A percentile compares a stretch with the other conserved stretches of the same genome.
Conservation (phyloP, 345 rosid species). For the Citrus inodora region DNA sequence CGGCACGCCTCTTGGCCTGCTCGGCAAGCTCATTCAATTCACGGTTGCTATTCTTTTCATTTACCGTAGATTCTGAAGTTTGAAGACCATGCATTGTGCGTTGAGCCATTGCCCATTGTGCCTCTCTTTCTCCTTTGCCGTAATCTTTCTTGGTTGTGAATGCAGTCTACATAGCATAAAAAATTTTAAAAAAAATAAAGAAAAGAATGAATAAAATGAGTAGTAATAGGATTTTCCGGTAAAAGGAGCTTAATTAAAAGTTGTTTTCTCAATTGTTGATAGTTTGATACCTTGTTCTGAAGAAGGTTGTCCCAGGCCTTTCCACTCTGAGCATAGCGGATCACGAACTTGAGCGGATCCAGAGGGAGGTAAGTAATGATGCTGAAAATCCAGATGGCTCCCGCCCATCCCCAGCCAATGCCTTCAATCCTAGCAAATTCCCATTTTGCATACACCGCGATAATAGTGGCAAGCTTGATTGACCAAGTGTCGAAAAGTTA, state of each 20-base stretch:
- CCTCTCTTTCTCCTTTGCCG: slow-evolving; percentile 72
- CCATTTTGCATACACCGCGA: slow-evolving; percentile 68
- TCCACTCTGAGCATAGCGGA: slow-evolving; percentile 53
- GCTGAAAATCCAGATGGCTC: slow-evolving; percentile 63
- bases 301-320: slow-evolving; percentile 62
- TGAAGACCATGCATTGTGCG: slow-evolving; percentile 69
- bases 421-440: slow-evolving; percentile 61
- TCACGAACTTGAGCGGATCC: slow-evolving; percentile 68
- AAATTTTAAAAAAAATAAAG: too few species aligned
- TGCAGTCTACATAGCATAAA: slow-evolving; percentile 40
- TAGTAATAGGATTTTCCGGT: too few species aligned
- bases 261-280: neutral
- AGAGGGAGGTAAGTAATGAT: slow-evolving; percentile 66
- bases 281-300: slow-evolving; percentile 40
- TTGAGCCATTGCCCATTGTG: slow-evolving; percentile 69
- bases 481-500: neutral
- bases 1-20: slow-evolving; percentile 77
- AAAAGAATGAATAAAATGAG: neutral
- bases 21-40: slow-evolving; percentile 60
- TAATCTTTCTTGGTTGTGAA: slow-evolving; percentile 76
- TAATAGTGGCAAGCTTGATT: slow-evolving; percentile 58
- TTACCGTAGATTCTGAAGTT: slow-evolving; percentile 19
- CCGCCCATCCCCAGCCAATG: slow-evolving; percentile 88
- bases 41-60: slow-evolving; percentile 38
- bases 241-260: neutral